Base-by-base conservation (phyloP, 1,284 basidiomycete genomes). In the Ustilago bromivora region DNA sequence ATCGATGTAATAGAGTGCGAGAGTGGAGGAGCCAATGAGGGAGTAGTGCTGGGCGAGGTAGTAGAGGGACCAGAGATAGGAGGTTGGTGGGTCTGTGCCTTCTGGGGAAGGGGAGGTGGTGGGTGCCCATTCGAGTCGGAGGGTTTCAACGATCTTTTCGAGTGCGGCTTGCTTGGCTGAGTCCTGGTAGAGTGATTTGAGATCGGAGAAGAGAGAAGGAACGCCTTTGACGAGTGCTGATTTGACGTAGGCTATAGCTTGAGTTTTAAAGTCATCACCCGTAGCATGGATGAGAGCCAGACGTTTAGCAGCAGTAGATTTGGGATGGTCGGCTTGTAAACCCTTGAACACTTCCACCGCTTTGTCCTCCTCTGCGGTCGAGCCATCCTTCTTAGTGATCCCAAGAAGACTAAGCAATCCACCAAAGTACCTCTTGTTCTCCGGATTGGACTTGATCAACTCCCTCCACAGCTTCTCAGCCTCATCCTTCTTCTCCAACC, bases 21-120 rank as follows among this genome's bases (percentile, higher is more conserved):
- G 89, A 4, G 32, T 34, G 56, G 87, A 83, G 32, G 87, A 79
- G 9, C 87, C 87, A 32, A 79, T 82, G 90, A 80, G 75, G 0
- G 94, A 93, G 82, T 96, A 90, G 86, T 98, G 95, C 76, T 98
- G 94, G 0, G 94, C 92, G 54, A 98, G 91, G 89, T 93, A 98
- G 88, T 98, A 98, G 61, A 98, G 90, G 5, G 93, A 91, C 96
- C 97, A 99, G 23, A 99, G 90, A 79, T 96, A 93, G 9, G 92
- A 92, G 2, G 94, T 92, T 0, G 96, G 95, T 31, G 94, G 91
- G 46, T 90, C 87, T 75, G 23, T 87, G 17, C 68, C 76, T 40
- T 67, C 71, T 19, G 70, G 23, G 2, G 66, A 46, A 13, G 62
- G 46, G 2, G 62, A 46, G 8, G 63, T 17, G 34, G 62, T 36